phyloP scores from a whole-genome alignment of 305 asterid genomes.

The Fraxinus paxiana region DNA sequence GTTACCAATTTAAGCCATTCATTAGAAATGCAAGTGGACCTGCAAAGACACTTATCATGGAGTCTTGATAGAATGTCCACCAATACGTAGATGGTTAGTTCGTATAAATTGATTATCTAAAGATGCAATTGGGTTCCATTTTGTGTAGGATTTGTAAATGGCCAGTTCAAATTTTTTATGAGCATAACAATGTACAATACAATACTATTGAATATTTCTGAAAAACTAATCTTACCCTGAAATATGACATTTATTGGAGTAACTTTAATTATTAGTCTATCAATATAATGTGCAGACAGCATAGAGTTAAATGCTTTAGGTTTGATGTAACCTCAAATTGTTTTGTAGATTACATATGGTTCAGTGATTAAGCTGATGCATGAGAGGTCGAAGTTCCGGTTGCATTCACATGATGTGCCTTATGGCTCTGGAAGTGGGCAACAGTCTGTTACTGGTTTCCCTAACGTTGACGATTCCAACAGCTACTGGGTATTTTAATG shows the following conservation, averaged over 20 bases:
- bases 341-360: constrained; percentile 50
- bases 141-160: neutral
- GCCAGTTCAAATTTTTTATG: neutral
- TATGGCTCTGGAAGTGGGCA: constrained; percentile 99
- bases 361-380: constrained; percentile 91
- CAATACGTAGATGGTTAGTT: neutral
- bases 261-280: neutral
- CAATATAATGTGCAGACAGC: neutral
- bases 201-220: neutral
- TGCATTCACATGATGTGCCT: constrained; percentile 97
- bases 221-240: neutral
- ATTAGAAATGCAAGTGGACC: neutral
- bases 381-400: constrained; percentile 73
- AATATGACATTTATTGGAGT: neutral
- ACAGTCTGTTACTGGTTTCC: constrained; percentile 93
- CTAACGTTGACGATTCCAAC: constrained; percentile 81
- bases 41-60: neutral
- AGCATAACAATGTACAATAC: neutral
- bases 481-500: constrained; percentile 81
- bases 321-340: neutral
- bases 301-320: neutral
- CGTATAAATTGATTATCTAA: neutral
- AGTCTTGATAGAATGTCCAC: neutral
- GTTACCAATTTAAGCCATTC: neutral
- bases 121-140: neutral